Conservation (phyloP, 2,329 filamentous ascomycete genomes). For the Colletotrichum tabaci region DNA sequence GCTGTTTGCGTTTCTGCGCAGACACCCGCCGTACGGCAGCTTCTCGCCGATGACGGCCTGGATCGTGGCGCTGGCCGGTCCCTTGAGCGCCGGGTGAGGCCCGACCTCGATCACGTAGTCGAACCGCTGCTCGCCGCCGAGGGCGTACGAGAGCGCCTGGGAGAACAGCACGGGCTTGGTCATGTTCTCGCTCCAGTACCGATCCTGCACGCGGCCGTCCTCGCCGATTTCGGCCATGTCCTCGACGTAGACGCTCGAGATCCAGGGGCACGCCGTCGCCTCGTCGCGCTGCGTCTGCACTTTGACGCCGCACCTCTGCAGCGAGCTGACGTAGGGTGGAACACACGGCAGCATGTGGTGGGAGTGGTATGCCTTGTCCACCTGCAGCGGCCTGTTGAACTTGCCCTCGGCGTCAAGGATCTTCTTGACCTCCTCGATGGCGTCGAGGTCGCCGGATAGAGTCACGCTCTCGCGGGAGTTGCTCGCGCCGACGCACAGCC, state of each 20-base stretch:
- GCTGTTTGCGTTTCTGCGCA: neutral
- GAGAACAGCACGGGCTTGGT: constrained; percentile 48
- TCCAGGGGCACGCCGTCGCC: neutral
- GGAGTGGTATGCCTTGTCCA: constrained; percentile 51
- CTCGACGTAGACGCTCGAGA: constrained; percentile 1
- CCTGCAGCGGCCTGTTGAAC: constrained; percentile 45
- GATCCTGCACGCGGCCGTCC: neutral
- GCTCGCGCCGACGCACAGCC: constrained; percentile 44
- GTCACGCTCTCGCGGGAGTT: constrained; percentile 46
- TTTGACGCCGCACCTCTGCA: constrained; percentile 1
- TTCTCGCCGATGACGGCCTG: neutral
- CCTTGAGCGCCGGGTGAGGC: constrained; percentile 57
- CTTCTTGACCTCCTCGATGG: constrained; percentile 45
- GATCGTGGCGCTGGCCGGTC: constrained; percentile 52
- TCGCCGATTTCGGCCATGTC: too few species aligned
- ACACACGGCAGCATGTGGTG: constrained; percentile 45
- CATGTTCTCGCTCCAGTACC: constrained; percentile 51
- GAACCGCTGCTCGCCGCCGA: constrained; percentile 26
- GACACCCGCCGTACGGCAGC: neutral
- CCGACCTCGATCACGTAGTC: constrained; percentile 51
- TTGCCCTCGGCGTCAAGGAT: constrained; percentile 41
- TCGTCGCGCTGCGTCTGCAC: neutral
- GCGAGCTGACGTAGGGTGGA: neutral
- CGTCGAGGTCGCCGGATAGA: constrained; percentile 48
- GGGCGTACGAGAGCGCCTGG: constrained; percentile 37